Base-by-base conservation (phyloP, 352 stramenopile genomes). In the Phytophthora megakarya region DNA sequence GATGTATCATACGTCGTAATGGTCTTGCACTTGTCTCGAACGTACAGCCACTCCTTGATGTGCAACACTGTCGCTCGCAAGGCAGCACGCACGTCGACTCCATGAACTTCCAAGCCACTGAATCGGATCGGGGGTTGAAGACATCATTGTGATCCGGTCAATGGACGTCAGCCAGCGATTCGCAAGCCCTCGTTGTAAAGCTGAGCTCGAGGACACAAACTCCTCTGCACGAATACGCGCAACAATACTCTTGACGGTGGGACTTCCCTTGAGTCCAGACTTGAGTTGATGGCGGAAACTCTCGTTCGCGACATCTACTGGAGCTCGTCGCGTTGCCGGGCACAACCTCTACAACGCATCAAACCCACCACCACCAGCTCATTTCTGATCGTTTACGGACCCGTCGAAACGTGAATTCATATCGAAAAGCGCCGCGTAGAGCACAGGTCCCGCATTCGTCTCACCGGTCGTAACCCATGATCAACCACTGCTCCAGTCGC, bases 341-440 rank as follows among this genome's bases (percentile, higher is more conserved):
- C 30, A 43, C 40, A 35, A 57, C 46, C 56, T 50, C 37, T 49
- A 51, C 46, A 18, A 51, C 46, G 8, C 10, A 38, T 47, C 18
- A 13, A 30, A 53, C 38, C 57, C 28, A 22, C 50, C n/a, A 39
- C 6, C 35, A 15, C 32, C 33, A 23, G 19, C 6, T 40, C 58
- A 22, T 48, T 52, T 57, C 40, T 61, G 48, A 33, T 61, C 18
- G 22, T 13, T 9, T 39, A 44, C 18, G 6, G 15, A 28, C 25
- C 39, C 43, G 43, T 61, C 52, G 42, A 39, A 51, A 52, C 16
- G 11, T 3, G 37, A 50, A 32, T 46, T 50, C 55, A 55, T 37
- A 50, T 50, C 25, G 16, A 40, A 61, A 61, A 52, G 15, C 40
- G 30, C 30, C 30, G 30, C 30, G 30, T 35, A 11, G 8, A 35